Percentiles rank a stretch among this genome's conserved stretches.
Conservation (phyloP, 768 basidiomycete species). For the Strobilomyces dryophilus region DNA sequence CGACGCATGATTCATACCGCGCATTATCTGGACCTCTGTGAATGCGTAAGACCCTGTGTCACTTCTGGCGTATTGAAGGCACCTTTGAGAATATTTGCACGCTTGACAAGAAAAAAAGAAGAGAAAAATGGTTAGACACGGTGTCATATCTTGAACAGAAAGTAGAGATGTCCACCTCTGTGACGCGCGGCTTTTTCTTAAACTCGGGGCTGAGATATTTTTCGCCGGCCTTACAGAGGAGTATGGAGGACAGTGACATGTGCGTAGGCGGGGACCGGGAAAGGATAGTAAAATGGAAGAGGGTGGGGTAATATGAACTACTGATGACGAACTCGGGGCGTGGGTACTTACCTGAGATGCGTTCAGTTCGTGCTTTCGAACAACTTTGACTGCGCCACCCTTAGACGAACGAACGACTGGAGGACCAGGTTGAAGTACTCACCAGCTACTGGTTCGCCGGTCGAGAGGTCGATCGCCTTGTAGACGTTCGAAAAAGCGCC, state of each 20-base stretch:
- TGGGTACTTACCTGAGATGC: conserved; percentile 75
- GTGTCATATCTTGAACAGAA: conserved; percentile 17
- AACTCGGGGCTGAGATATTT: conserved; percentile 92
- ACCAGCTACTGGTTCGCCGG: conserved; percentile 82
- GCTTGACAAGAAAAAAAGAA: conserved; percentile 47
- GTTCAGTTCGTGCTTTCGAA: conserved; percentile 90
- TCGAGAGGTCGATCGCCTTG: conserved; percentile 75
- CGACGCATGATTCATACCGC: conserved; percentile 85
- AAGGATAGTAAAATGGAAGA: conserved; percentile 14
- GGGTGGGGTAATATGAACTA: conserved; percentile 24
- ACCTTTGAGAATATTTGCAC: conserved; percentile 97
- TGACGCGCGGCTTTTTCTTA: conserved; percentile 96
- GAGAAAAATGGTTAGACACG: conserved; percentile 16
- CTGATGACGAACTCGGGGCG: conserved; percentile 18
- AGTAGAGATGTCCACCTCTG: conserved; percentile 67
- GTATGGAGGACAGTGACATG: conserved; percentile 16
- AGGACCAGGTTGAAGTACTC: conserved; percentile 18
- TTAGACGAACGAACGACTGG: conserved; percentile 2
- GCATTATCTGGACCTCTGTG: conserved; percentile 98
- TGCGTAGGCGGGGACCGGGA: conserved; percentile 17
- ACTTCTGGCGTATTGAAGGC: background rate
- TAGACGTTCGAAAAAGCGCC: conserved; percentile 99
- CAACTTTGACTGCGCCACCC: conserved; percentile 71
- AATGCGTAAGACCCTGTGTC: conserved; percentile 2
- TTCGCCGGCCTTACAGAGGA: conserved; percentile 68